These are phyloP conservation scores for Pythium vanterpoolii DNA, from an alignment of 352 stramenopile species.

Conservation along the genomic window DNA sequence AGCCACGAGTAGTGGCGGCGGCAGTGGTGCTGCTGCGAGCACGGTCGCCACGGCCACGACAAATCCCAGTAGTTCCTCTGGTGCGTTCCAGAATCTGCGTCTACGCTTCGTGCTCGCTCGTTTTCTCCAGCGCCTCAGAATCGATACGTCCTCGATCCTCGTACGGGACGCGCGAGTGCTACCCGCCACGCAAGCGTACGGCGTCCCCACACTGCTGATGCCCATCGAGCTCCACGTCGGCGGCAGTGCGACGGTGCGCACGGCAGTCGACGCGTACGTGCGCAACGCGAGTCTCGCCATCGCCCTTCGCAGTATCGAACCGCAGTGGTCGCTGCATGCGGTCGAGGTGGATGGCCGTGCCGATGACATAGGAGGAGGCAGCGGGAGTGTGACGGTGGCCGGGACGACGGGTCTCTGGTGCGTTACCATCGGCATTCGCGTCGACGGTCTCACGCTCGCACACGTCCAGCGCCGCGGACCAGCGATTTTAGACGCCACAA, in stretches of 20 bases:
- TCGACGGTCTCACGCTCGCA: not conserved
- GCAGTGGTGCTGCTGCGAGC: not conserved
- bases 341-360: slow-evolving; percentile 21
- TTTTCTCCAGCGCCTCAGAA: slow-evolving; percentile 7
- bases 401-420: not conserved
- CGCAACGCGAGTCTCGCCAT: slow-evolving; percentile 21
- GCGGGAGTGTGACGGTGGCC: not conserved
- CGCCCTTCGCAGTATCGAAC: slow-evolving; percentile 16
- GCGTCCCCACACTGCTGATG: slow-evolving; percentile 7
- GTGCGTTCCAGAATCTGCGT: slow-evolving; percentile 27
- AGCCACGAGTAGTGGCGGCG: not conserved
- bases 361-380: not conserved
- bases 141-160: slow-evolving; percentile 29
- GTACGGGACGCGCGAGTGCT: slow-evolving; percentile 13
- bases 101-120: slow-evolving; percentile 27
- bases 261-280: slow-evolving; percentile 18
- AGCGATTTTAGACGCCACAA: slow-evolving; percentile 13
- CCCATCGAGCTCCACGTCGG: slow-evolving; percentile 29
- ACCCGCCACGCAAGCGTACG: slow-evolving; percentile 2
- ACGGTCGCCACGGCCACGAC: not conserved
- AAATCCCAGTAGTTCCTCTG: not conserved
- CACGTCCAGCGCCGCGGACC: slow-evolving; percentile 3
- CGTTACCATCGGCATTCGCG: not conserved
- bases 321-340: slow-evolving; percentile 23
- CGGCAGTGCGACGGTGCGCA: slow-evolving; percentile 3